Evolutionary conservation across 257 asterid species (phyloP), one percentile per base, ranked within the genome.

Genomic region (Coffea eugenioides): DNA sequence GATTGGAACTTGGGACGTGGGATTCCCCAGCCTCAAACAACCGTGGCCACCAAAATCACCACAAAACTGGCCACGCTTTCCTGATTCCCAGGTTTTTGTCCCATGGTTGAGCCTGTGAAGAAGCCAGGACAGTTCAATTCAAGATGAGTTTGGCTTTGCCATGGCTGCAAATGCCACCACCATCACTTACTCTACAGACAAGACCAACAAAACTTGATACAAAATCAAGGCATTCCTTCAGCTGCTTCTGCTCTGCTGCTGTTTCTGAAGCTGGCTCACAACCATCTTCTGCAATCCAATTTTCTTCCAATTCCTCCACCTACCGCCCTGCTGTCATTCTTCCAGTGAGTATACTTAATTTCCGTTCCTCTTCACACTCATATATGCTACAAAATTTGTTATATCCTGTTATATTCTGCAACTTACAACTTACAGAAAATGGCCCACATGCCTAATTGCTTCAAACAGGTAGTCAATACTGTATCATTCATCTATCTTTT

Each of bases 311-410:
- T 59, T 82, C 90, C 83, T 77, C 92, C 88, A 51, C 89, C 70
- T 69, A 75, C 85, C 96, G 98, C 83, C 97, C 98, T 65, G 96
- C 97, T 77, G 89, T 94, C 81, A 93, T 94, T 90, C 98, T 94
- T 77, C 98, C 98, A 9, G 98, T 88, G 76, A 83, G 77, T 77
- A 11, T 10, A 69, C 16, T 70, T 69, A 27, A 51, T 79, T 51
- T 62, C 83, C 54, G 73, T 77, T 68, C 67, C 67, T 69, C n/a
- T 45, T 64, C 20, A 9, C 41, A 51, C 25, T 73, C 64, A 57
- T 23, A 2, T 12, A 48, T 39, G 43, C 43, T 4, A 39, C 43
- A 39, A 39, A 39, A 39, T 2, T 39, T 39, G 43, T 39, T 39
- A 39, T 39, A 39, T 39, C 43, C 5, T 39, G 43, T 39, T 39